Conservation (phyloP, 2,329 filamentous ascomycete genomes). For the Fusarium torreyae region DNA sequence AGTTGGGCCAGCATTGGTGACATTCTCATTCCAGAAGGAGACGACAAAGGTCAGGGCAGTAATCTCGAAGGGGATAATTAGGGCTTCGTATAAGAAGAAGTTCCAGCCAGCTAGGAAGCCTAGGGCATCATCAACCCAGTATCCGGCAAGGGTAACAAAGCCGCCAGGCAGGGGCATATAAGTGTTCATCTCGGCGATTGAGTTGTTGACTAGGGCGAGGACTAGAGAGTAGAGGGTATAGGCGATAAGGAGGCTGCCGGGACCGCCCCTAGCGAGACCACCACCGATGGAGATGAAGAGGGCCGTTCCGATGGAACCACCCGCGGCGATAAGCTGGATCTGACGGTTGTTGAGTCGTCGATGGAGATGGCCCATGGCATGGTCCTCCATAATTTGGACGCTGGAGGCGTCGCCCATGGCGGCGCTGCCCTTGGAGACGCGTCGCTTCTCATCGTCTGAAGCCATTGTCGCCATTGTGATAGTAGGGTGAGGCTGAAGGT, state of each 20-base stretch:
- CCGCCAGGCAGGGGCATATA: constrained; percentile 41
- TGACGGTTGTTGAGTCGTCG: constrained; percentile 39
- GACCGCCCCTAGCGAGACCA: constrained; percentile 38
- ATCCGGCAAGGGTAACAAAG: constrained; percentile 36
- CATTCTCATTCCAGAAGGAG: constrained; percentile 63
- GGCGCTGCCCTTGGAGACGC: constrained; percentile 17
- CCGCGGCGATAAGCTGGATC: constrained; percentile 51
- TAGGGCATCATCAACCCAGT: constrained; percentile 39
- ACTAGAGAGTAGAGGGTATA: constrained; percentile 29
- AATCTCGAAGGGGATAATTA: constrained; percentile 67
- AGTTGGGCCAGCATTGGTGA: constrained; percentile 54
- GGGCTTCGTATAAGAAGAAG: constrained; percentile 59
- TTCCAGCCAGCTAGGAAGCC: constrained; percentile 42
- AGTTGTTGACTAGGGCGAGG: constrained; percentile 40
- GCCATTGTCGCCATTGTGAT: constrained; percentile 14
- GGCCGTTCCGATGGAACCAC: constrained; percentile 42
- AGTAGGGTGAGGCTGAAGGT: not conserved
- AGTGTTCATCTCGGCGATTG: constrained; percentile 42
- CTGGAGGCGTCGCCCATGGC: constrained; percentile 25
- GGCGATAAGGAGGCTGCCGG: constrained; percentile 35
- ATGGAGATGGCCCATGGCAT: constrained; percentile 39
- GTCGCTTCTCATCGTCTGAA: constrained; percentile 40
- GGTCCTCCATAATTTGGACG: constrained; percentile 4
- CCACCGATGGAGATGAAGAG: constrained; percentile 45
- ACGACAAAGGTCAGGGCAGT: constrained; percentile 66